These are phyloP conservation scores for Arabidopsis lyrata DNA, from an alignment of 441 rosid genomes.

Conservation along the genomic window DNA sequence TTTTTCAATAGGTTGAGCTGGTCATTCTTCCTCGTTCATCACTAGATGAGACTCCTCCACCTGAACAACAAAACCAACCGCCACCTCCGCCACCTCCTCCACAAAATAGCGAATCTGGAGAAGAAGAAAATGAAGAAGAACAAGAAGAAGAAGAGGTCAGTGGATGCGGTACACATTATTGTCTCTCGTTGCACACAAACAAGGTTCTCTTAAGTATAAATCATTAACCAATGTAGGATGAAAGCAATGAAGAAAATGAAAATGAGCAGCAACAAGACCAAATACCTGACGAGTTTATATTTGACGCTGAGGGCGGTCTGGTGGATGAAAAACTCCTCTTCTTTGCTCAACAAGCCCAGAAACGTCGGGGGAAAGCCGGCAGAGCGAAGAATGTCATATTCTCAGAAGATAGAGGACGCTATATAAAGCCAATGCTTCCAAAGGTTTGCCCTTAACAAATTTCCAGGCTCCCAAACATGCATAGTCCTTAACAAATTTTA, in stretches of 20 bases:
- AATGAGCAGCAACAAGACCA: slow-evolving; percentile 94
- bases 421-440: slow-evolving; percentile 98
- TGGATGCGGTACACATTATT: slow-evolving; percentile 18
- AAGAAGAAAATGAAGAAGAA: slow-evolving; percentile 88
- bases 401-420: slow-evolving; percentile 99
- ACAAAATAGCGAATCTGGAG: slow-evolving; percentile 79
- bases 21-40: slow-evolving; percentile 97
- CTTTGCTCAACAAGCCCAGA: slow-evolving; percentile 98
- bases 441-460: slow-evolving; percentile 59
- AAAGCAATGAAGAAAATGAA: slow-evolving; percentile 52
- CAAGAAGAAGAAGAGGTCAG: slow-evolving; percentile 68
- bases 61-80: slow-evolving; percentile 92
- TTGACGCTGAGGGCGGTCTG: slow-evolving; percentile 99
- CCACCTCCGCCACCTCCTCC: slow-evolving; percentile 99
- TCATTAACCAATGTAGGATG: slow-evolving; percentile 49
- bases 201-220: slow-evolving; percentile 27
- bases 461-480: slow-evolving; percentile 22
- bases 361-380: slow-evolving; percentile 94
- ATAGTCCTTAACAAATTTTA: slow-evolving; percentile 12
- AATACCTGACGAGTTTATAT: slow-evolving; percentile 94
- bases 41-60: slow-evolving; percentile 77
- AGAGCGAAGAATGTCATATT: slow-evolving; percentile 97
- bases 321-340: slow-evolving; percentile 98
- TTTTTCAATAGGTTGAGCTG: slow-evolving; percentile 80
- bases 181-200: slow-evolving; percentile 1